phyloP scores from a whole-genome alignment of 2,329 filamentous ascomycete species.

The Cyphellophora attinorum region DNA sequence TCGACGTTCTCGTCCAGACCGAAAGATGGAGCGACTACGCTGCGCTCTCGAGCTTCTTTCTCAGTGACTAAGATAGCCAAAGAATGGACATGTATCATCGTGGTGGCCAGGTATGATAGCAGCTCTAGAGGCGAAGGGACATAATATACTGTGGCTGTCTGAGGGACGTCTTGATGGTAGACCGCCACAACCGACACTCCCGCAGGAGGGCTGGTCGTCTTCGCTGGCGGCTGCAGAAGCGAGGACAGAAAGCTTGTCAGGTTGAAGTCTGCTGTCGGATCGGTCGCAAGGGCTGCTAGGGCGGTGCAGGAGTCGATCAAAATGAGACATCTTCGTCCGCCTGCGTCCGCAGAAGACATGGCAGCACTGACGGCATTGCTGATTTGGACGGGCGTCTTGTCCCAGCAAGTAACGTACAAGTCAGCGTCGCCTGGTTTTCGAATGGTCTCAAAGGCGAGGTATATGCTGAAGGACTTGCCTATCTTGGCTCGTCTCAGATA shows the following conservation, averaged over 20 bases:
- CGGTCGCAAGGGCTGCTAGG: constrained; percentile 9
- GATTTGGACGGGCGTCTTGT: constrained; percentile 49
- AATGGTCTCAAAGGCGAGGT: constrained; percentile 69
- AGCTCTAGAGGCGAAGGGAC: constrained; percentile 61
- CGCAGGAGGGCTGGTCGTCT: constrained; percentile 14
- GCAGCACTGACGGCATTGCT: constrained; percentile 46
- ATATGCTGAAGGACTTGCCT: constrained; percentile 23
- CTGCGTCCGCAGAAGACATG: background rate
- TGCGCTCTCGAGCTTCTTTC: constrained; percentile 67
- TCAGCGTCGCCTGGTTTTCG: constrained; percentile 55
- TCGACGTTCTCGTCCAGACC: constrained; percentile 70
- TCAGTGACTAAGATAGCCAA: constrained; percentile 64
- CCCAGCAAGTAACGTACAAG: constrained; percentile 54
- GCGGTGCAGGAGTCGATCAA: constrained; percentile 14
- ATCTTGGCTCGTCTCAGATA: constrained; percentile 62
- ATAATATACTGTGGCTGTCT: constrained; percentile 29
- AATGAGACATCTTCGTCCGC: constrained; percentile 9
- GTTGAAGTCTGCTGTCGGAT: constrained; percentile 28
- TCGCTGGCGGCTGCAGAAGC: constrained; percentile 47
- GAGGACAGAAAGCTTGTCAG: constrained; percentile 62
- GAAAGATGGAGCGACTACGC: constrained; percentile 64
- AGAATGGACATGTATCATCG: constrained; percentile 64
- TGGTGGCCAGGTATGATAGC: constrained; percentile 78
- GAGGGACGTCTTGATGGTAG: constrained; percentile 74
- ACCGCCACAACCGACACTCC: constrained; percentile 62